Percentiles rank a stretch among this genome's conserved stretches.
phyloP scores from a whole-genome alignment of 2,329 filamentous ascomycete species.

The Camillea tinctor region DNA sequence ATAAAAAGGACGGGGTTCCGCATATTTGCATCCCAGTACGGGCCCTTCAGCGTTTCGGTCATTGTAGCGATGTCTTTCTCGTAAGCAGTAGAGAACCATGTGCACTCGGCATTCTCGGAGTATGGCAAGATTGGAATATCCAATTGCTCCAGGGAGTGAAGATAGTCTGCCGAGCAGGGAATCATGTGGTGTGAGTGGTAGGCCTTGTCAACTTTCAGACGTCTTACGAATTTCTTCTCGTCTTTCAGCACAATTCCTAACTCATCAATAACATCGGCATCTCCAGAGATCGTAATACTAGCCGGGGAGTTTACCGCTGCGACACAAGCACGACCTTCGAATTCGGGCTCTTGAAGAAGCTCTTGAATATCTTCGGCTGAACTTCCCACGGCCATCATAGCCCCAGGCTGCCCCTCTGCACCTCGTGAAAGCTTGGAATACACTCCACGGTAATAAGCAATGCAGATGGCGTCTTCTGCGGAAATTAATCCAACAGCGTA shows the following conservation, averaged over 20 bases:
- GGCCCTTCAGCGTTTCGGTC: background rate
- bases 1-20: slow-evolving; percentile 16
- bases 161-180: slow-evolving; percentile 28
- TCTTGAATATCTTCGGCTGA: slow-evolving; percentile 29
- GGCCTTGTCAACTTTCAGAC: slow-evolving; percentile 14
- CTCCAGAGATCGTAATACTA: slow-evolving; percentile 21
- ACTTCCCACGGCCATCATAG: slow-evolving; percentile 41
- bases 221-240: slow-evolving; percentile 12
- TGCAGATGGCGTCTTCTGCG: slow-evolving; percentile 31
- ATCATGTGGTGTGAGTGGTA: slow-evolving; percentile 34
- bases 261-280: slow-evolving; percentile 7
- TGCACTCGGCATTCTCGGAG: slow-evolving; percentile 11
- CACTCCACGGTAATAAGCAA: slow-evolving; percentile 27
- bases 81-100: slow-evolving; percentile 2
- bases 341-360: slow-evolving; percentile 7
- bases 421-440: background rate
- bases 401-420: slow-evolving; percentile 22
- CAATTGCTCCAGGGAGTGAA: slow-evolving; percentile 24
- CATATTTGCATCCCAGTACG: background rate
- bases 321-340: slow-evolving; percentile 23
- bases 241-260: slow-evolving; percentile 3
- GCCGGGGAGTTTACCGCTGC: slow-evolving; percentile 24
- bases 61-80: slow-evolving; percentile 4
- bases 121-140: slow-evolving; percentile 19
- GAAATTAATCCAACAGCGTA: slow-evolving; percentile 38